These are phyloP conservation scores for Cryptococcus neoformans DNA, from an alignment of 1,284 basidiomycete species.

Conservation along the genomic window DNA sequence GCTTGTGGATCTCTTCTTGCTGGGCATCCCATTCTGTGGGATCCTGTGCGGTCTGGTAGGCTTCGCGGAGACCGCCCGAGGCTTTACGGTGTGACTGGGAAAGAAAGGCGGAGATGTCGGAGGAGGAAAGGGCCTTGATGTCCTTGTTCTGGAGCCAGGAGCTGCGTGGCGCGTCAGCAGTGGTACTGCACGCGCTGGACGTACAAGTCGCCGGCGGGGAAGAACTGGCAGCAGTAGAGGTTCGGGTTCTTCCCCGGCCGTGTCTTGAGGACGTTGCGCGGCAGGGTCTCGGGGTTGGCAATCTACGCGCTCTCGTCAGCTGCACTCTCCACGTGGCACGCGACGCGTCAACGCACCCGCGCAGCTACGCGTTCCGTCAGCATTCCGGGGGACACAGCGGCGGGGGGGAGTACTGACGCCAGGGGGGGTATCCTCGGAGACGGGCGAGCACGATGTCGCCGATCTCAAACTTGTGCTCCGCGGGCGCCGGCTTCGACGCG, in stretches of 20 bases:
- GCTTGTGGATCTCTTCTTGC: slow-evolving; percentile 56
- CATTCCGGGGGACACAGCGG: neutral
- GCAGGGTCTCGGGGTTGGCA: slow-evolving; percentile 35
- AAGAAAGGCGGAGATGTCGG: slow-evolving; percentile 83
- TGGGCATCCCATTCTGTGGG: slow-evolving; percentile 63
- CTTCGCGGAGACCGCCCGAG: slow-evolving; percentile 68
- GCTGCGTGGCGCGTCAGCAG: slow-evolving; percentile 51
- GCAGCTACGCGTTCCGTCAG: slow-evolving; percentile 23
- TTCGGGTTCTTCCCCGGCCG: slow-evolving; percentile 30
- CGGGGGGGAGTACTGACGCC: slow-evolving; percentile 54
- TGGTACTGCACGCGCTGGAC: slow-evolving; percentile 45
- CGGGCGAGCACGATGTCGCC: slow-evolving; percentile 88
- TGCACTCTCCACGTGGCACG: slow-evolving; percentile 23
- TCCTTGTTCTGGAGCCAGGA: slow-evolving; percentile 82
- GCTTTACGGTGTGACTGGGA: slow-evolving; percentile 65
- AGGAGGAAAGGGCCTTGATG: slow-evolving; percentile 68
- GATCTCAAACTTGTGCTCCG: slow-evolving; percentile 52
- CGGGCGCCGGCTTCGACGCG: neutral
- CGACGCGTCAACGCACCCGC: slow-evolving; percentile 21
- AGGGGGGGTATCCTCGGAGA: slow-evolving; percentile 88
- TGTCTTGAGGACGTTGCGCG: slow-evolving; percentile 28
- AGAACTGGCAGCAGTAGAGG: slow-evolving; percentile 42
- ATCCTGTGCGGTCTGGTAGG: slow-evolving; percentile 79
- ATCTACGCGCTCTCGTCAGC: slow-evolving; percentile 28
- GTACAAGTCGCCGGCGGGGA: slow-evolving; percentile 75